Percentiles rank a stretch among this genome's conserved stretches.
phyloP scores from a whole-genome alignment of 257 asterid species.

The Anisodus tanguticus region DNA sequence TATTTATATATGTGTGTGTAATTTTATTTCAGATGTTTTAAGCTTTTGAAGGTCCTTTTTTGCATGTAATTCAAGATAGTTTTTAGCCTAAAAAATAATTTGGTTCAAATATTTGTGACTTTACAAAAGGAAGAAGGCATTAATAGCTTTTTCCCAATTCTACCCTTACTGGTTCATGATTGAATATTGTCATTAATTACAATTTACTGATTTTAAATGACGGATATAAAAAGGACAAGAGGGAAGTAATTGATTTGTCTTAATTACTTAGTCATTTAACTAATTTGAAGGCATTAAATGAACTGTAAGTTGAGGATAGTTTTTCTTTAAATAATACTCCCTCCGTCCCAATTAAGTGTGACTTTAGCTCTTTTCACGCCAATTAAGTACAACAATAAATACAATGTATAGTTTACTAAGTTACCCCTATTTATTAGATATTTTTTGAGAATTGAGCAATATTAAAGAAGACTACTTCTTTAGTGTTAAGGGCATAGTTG shows the following conservation, averaged over 20 bases:
- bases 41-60: conserved; percentile 27
- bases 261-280: background rate
- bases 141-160: background rate
- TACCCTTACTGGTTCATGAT: background rate
- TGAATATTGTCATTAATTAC: background rate
- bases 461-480: too few relatives aligned
- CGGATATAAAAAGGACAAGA: background rate
- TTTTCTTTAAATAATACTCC: background rate
- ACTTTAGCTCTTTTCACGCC: too few relatives aligned
- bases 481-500: too few relatives aligned
- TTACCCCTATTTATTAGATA: too few relatives aligned
- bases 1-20: background rate
- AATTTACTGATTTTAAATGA: background rate
- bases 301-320: background rate
- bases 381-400: too few relatives aligned
- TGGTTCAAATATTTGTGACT: background rate
- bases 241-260: background rate
- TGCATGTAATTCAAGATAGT: background rate
- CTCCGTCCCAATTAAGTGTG: too few relatives aligned
- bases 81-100: background rate
- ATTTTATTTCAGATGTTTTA: conserved; percentile 21
- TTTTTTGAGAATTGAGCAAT: too few relatives aligned
- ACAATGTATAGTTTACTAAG: too few relatives aligned
- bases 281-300: conserved; percentile 5
- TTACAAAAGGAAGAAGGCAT: background rate